Conservation (phyloP, 768 basidiomycete genomes). For the Auriscalpium microsporum region DNA sequence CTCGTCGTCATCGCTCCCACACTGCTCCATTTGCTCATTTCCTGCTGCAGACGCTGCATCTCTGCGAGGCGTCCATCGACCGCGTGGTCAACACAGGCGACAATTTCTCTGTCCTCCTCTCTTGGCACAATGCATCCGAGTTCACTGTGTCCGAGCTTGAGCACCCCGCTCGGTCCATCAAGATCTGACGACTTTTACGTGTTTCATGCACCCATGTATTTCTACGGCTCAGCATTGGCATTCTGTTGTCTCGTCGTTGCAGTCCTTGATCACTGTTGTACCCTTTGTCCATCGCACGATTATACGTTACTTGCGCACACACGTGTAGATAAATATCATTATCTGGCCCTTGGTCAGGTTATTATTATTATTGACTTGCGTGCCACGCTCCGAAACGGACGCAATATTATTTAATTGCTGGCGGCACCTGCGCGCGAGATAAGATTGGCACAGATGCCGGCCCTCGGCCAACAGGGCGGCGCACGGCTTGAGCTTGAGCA, state of each 20-base stretch:
- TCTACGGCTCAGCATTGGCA: neutral
- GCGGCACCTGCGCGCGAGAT: neutral
- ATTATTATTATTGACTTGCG: neutral
- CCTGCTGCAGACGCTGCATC: slow-evolving; percentile 49
- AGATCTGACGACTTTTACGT: slow-evolving; percentile 19
- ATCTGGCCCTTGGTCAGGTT: neutral
- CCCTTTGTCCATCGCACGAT: neutral
- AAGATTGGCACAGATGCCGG: neutral
- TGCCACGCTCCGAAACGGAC: too few species aligned
- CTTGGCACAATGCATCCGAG: slow-evolving; percentile 38
- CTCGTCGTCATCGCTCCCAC: neutral
- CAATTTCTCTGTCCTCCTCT: slow-evolving; percentile 57
- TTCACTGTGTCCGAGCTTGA: slow-evolving; percentile 26
- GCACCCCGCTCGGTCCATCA: slow-evolving; percentile 32
- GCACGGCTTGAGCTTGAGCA: neutral
- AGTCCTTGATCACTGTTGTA: slow-evolving; percentile 8
- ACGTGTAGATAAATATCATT: slow-evolving; percentile 1
- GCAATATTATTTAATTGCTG: too few species aligned
- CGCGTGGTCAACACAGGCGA: slow-evolving; percentile 62
- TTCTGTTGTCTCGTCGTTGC: slow-evolving; percentile 3
- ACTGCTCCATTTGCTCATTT: neutral
- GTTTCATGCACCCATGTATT: neutral
- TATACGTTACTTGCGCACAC: neutral
- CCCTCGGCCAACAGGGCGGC: neutral
- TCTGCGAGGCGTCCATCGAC: slow-evolving; percentile 62